Percentiles rank a stretch among this genome's conserved stretches.
Evolutionary conservation across 352 stramenopile genomes (phyloP).

Genomic region (Pythium myriotylum): DNA sequence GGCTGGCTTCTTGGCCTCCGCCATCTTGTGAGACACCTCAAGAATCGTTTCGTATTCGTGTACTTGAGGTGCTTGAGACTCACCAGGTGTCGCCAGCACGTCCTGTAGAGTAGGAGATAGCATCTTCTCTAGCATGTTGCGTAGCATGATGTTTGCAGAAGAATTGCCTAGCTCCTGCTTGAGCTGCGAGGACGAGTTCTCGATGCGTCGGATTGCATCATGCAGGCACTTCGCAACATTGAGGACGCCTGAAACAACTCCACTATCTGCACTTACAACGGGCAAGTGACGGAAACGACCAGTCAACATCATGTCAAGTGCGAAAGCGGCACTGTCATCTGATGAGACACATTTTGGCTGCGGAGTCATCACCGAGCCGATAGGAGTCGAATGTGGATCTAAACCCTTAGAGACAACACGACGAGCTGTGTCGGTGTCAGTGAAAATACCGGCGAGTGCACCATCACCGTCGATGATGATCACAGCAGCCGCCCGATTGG

Average conservation of each 20-base stretch:
- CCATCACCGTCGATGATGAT: slow-evolving; percentile 90
- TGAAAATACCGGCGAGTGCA: slow-evolving; percentile 94
- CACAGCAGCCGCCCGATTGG: slow-evolving; percentile 90
- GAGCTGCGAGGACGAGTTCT: slow-evolving; percentile 81
- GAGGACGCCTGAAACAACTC: slow-evolving; percentile 93
- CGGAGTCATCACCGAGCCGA: slow-evolving; percentile 84
- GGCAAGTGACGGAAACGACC: slow-evolving; percentile 97
- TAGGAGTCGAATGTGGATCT: slow-evolving; percentile 62
- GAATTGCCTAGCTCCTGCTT: slow-evolving; percentile 79
- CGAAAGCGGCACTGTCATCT: slow-evolving; percentile 82
- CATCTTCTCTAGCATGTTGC: slow-evolving; percentile 88
- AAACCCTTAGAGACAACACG: slow-evolving; percentile 80
- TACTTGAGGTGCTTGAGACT: slow-evolving; percentile 76
- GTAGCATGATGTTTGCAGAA: slow-evolving; percentile 59
- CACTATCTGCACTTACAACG: slow-evolving; percentile 84
- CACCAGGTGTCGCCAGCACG: slow-evolving; percentile 60
- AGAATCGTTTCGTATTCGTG: slow-evolving; percentile 68
- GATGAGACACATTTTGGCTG: slow-evolving; percentile 83
- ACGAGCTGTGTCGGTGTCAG: slow-evolving; percentile 88
- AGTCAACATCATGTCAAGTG: slow-evolving; percentile 85
- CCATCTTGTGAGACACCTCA: slow-evolving; percentile 78
- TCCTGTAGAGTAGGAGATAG: slow-evolving; percentile 81
- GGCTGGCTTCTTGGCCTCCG: slow-evolving; percentile 73
- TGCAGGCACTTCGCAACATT: slow-evolving; percentile 99
- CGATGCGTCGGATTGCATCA: slow-evolving; percentile 97